phyloP scores from a whole-genome alignment of 1,139 yeast genomes.

The Geotrichum reessii region DNA sequence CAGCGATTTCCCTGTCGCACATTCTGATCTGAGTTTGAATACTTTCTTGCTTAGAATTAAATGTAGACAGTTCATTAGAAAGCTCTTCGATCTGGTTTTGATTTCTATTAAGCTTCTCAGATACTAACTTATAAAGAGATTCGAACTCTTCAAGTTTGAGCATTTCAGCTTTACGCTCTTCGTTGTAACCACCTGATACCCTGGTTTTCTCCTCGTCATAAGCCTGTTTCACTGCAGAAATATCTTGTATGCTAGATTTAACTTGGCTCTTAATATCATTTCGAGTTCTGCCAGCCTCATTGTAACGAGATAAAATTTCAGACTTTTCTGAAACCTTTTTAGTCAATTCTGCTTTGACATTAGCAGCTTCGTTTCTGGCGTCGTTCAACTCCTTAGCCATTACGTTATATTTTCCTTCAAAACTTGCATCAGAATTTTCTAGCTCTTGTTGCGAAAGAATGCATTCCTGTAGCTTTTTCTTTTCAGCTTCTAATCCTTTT shows the following conservation, averaged over 20 bases:
- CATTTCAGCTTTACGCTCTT: background rate
- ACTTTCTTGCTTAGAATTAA: slow-evolving; percentile 19
- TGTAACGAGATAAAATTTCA: background rate
- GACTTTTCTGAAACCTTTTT: background rate
- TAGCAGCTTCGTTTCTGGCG: background rate
- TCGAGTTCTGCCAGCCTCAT: slow-evolving; percentile 8
- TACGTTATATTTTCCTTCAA: slow-evolving; percentile 11
- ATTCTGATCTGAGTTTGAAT: background rate
- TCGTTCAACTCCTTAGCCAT: slow-evolving; percentile 13
- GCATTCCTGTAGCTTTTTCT: slow-evolving; percentile 16
- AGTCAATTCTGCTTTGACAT: background rate
- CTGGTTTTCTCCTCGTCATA: slow-evolving; percentile 5
- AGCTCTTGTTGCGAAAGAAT: background rate
- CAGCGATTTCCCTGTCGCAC: slow-evolving; percentile 12
- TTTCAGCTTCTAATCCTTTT: slow-evolving; percentile 9
- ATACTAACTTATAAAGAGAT: background rate
- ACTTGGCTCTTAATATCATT: slow-evolving; percentile 1
- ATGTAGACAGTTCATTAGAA: slow-evolving; percentile 20
- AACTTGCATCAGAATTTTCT: slow-evolving; percentile 2
- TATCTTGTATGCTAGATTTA: background rate
- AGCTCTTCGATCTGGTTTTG: background rate
- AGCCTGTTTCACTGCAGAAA: background rate
- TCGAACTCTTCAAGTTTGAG: background rate
- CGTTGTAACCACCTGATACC: slow-evolving; percentile 11
- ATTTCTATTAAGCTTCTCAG: background rate